phyloP scores from a whole-genome alignment of 495 filamentous ascomycete species.

The Trypethelium eluteriae region DNA sequence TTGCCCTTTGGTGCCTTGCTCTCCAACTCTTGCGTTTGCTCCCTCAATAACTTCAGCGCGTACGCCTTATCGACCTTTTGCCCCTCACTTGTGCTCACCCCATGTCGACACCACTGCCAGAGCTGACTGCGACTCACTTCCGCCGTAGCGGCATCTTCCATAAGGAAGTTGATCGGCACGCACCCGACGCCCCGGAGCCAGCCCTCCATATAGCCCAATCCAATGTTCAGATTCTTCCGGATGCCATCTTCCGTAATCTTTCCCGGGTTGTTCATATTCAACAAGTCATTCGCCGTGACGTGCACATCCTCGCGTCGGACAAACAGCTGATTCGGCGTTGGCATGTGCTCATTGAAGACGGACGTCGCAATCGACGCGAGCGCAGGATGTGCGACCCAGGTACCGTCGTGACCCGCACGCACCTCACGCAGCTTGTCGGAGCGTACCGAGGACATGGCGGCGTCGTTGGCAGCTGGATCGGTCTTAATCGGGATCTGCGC shows the following conservation, averaged over 20 bases:
- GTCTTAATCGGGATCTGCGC: slow-evolving; percentile 98
- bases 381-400: slow-evolving; percentile 96
- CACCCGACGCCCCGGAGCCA: slow-evolving; percentile 94
- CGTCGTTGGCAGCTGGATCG: slow-evolving; percentile 79
- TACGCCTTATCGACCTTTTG: slow-evolving; percentile 90
- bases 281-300: slow-evolving; percentile 78
- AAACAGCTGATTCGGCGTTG: slow-evolving; percentile 95
- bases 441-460: slow-evolving; percentile 86
- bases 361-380: slow-evolving; percentile 82
- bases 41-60: slow-evolving; percentile 74
- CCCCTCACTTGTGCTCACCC: slow-evolving; percentile 77
- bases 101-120: slow-evolving; percentile 93
- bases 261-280: slow-evolving; percentile 98
- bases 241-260: slow-evolving; percentile 92
- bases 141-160: slow-evolving; percentile 98
- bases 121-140: slow-evolving; percentile 88
- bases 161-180: slow-evolving; percentile 97
- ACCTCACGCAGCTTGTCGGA: slow-evolving; percentile 96
- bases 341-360: slow-evolving; percentile 98
- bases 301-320: slow-evolving; percentile 81
- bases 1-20: slow-evolving; percentile 77
- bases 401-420: slow-evolving; percentile 88
- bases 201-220: slow-evolving; percentile 96
- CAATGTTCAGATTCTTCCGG: slow-evolving; percentile 96
- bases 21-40: slow-evolving; percentile 71